phyloP scores from a whole-genome alignment of 805 yeast species.

The Metschnikowia gelsemii region DNA sequence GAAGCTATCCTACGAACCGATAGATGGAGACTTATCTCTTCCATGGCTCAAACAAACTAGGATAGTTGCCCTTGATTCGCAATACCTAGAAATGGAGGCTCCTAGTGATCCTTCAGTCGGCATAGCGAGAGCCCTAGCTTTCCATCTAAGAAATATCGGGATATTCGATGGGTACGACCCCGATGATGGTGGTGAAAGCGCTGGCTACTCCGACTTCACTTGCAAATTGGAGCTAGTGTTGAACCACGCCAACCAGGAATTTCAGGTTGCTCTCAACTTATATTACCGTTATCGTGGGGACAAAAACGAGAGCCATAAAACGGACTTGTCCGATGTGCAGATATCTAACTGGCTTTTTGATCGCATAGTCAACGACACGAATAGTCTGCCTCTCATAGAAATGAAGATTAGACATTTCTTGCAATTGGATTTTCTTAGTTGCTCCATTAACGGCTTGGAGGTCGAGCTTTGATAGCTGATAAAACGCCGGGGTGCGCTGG shows the following conservation, averaged over 20 bases:
- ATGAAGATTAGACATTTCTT: constrained; percentile 17
- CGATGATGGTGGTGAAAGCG: constrained; percentile 12
- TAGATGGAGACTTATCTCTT: constrained; percentile 8
- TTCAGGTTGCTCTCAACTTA: constrained; percentile 10
- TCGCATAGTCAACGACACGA: constrained; percentile 15
- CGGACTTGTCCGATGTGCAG: constrained; percentile 14
- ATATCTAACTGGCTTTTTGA: constrained; percentile 16
- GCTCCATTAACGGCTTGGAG: constrained; percentile 18
- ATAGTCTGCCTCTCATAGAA: constrained; percentile 11
- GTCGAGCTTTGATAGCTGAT: constrained; percentile 11
- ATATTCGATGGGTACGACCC: constrained; percentile 18
- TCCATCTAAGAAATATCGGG: constrained; percentile 17
- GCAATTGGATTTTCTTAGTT: constrained; percentile 10
- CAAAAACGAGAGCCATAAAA: constrained; percentile 1
- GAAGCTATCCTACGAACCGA: constrained; percentile 13
- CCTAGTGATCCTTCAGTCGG: constrained; percentile 14
- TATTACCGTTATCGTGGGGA: constrained; percentile 12
- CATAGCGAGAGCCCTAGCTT: constrained; percentile 17
- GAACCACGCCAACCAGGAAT: constrained; percentile 6
- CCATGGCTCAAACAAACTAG: constrained; percentile 17
- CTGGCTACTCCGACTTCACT: constrained; percentile 6
- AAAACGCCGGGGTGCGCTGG: constrained; percentile 8
- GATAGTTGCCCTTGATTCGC: constrained; percentile 12
- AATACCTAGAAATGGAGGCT: constrained; percentile 14
- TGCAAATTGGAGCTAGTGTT: constrained; percentile 15